Evolutionary conservation across 73 alveolate species (phyloP).

Genomic region (Blepharisma japonicum): DNA sequence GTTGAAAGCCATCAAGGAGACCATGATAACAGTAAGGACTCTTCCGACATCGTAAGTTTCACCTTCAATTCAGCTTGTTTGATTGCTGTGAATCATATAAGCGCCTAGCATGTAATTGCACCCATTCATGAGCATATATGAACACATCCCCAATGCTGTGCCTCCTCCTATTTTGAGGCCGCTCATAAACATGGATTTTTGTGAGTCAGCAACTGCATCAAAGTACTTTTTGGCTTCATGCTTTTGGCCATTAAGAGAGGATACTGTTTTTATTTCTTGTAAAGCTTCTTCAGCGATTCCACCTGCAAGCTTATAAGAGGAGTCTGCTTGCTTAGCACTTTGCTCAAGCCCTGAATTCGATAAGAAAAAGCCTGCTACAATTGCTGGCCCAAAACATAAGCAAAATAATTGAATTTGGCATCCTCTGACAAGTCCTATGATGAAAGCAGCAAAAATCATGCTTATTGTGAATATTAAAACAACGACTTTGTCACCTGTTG

Average conservation of each 20-base stretch:
- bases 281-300: slow-evolving; percentile 4
- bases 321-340: slow-evolving; percentile 25
- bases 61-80: background rate
- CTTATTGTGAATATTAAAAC: background rate
- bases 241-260: background rate
- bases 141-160: background rate
- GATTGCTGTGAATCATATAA: background rate
- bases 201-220: background rate
- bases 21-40: background rate
- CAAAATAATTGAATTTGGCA: background rate
- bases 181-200: background rate
- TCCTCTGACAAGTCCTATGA: background rate
- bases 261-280: background rate
- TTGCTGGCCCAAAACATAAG: background rate
- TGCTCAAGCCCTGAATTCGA: background rate
- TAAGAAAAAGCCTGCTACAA: background rate
- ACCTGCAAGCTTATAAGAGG: background rate
- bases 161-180: background rate
- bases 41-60: background rate
- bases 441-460: background rate
- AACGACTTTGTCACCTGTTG: background rate
- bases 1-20: background rate
- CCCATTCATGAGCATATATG: background rate
- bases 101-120: background rate
- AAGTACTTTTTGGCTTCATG: background rate